Percentiles rank a stretch among this genome's conserved stretches.
phyloP scores from a whole-genome alignment of 2,329 filamentous ascomycete genomes.

The Colletotrichum horii region DNA sequence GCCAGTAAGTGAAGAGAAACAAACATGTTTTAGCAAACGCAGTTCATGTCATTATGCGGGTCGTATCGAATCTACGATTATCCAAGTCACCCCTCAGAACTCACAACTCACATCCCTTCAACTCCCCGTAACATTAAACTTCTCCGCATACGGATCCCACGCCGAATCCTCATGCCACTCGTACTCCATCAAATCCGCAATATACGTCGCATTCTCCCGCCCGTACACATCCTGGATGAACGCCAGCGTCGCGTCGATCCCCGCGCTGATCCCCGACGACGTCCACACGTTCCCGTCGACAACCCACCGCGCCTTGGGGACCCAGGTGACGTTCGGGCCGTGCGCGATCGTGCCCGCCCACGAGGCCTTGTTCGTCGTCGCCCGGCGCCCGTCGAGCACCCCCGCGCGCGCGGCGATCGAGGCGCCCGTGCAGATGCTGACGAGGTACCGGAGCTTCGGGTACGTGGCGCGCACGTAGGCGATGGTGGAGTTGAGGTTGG shows the following conservation, averaged over 20 bases:
- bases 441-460: conserved; percentile 47
- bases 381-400: conserved; percentile 55
- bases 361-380: conserved; percentile 62
- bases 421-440: conserved; percentile 65
- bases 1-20: not conserved
- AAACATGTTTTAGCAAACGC: rapidly evolving
- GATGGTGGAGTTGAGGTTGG: conserved; percentile 27
- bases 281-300: conserved; percentile 64
- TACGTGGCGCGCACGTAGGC: conserved; percentile 43
- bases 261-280: conserved; percentile 61
- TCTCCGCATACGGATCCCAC: conserved; percentile 51
- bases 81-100: not conserved
- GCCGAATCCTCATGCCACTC: conserved; percentile 54
- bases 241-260: conserved; percentile 65
- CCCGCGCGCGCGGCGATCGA: conserved; percentile 56
- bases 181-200: conserved; percentile 64
- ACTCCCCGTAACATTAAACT: conserved; percentile 6
- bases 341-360: conserved; percentile 45
- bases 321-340: conserved; percentile 54
- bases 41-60: not conserved
- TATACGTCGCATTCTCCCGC: conserved; percentile 47
- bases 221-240: conserved; percentile 62
- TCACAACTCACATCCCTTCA: not conserved
- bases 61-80: not conserved
- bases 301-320: conserved; percentile 60